Conservation (phyloP, 1,139 yeast species). For the Magnusiomyces paraingens region DNA sequence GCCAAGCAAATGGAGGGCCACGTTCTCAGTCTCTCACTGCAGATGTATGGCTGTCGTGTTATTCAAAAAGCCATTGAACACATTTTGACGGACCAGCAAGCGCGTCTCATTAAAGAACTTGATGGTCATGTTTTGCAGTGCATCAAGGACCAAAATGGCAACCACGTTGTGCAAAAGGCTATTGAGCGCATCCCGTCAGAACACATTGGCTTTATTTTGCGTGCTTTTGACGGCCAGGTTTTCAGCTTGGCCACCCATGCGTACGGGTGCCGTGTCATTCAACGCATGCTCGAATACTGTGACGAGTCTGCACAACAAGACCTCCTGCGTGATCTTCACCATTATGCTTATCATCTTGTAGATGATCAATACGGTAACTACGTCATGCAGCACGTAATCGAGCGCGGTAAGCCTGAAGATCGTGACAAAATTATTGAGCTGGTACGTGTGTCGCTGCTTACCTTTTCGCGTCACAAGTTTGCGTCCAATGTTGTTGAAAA, state of each 20-base stretch:
- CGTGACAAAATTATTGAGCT: slow-evolving; percentile 45
- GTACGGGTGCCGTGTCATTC: slow-evolving; percentile 95
- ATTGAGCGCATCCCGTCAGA: slow-evolving; percentile 80
- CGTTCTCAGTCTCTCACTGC: slow-evolving; percentile 69
- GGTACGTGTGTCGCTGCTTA: slow-evolving; percentile 57
- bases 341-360: slow-evolving; percentile 67
- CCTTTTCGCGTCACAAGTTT: slow-evolving; percentile 87
- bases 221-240: slow-evolving; percentile 69
- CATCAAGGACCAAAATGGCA: slow-evolving; percentile 96
- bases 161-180: slow-evolving; percentile 94
- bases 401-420: slow-evolving; percentile 58
- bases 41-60: slow-evolving; percentile 97
- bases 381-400: slow-evolving; percentile 91
- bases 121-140: slow-evolving; percentile 64
- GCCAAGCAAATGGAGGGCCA: slow-evolving; percentile 73
- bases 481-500: slow-evolving; percentile 97
- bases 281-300: slow-evolving; percentile 77
- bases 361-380: slow-evolving; percentile 98
- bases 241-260: slow-evolving; percentile 91
- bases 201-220: slow-evolving; percentile 62
- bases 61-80: slow-evolving; percentile 90
- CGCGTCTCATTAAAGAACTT: slow-evolving; percentile 63
- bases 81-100: slow-evolving; percentile 60
- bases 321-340: slow-evolving; percentile 60
- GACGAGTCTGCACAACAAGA: slow-evolving; percentile 51